phyloP scores from a whole-genome alignment of 2,329 filamentous ascomycete genomes.

The Paraphaeosphaeria minitans region DNA sequence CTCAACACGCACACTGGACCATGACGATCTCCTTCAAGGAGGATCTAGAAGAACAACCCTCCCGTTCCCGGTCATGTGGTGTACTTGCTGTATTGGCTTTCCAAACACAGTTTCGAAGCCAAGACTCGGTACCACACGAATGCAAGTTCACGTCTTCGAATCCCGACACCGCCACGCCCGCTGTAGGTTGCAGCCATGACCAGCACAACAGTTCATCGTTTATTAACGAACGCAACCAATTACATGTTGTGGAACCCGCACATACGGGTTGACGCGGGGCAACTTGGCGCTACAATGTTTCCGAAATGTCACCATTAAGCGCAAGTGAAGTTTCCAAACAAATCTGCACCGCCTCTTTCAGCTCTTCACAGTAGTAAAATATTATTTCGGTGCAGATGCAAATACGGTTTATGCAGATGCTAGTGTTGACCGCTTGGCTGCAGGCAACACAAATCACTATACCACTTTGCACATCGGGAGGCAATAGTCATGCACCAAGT shows the following conservation, averaged over 20 bases:
- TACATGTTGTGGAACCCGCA: slow-evolving; percentile 7
- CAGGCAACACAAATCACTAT: not conserved
- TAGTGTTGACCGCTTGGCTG: not conserved
- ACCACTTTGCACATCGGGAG: too few relatives aligned
- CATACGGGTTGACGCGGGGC: slow-evolving; percentile 7
- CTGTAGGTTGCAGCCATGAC: slow-evolving; percentile 14
- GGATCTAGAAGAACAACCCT: too few relatives aligned
- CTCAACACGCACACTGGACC: too few relatives aligned
- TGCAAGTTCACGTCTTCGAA: not conserved
- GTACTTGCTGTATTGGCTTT: too few relatives aligned
- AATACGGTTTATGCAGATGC: not conserved
- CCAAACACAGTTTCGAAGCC: too few relatives aligned
- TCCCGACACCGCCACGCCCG: slow-evolving; percentile 15
- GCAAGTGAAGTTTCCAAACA: not conserved
- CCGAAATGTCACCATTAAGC: not conserved
- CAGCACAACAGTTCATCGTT: slow-evolving; percentile 11
- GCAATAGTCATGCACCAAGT: not conserved
- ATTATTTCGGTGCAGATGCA: not conserved
- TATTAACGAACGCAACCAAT: slow-evolving; percentile 12
- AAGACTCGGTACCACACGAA: not conserved
- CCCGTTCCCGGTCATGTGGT: too few relatives aligned
- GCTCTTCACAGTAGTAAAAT: not conserved
- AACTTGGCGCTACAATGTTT: not conserved
- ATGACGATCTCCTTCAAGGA: too few relatives aligned
- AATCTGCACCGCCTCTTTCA: not conserved